Evolutionary conservation across 768 basidiomycete genomes (phyloP).

Genomic region (Tricholoma hemisulphureum): DNA sequence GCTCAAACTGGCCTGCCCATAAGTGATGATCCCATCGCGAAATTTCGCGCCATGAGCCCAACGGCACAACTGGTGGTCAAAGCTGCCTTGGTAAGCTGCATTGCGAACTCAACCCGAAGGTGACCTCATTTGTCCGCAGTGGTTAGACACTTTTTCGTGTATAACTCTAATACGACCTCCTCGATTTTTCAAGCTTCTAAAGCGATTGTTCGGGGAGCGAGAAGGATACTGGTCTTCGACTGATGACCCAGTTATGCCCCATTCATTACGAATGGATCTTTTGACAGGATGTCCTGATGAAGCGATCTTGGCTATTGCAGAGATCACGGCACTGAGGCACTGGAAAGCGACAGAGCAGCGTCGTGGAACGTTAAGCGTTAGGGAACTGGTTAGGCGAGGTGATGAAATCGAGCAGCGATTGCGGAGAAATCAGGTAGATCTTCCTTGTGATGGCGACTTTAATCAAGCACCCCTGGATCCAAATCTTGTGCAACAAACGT

Average conservation of each 20-base stretch:
- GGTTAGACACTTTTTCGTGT: slow-evolving; percentile 75
- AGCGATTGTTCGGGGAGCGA: slow-evolving; percentile 56
- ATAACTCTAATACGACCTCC: slow-evolving; percentile 60
- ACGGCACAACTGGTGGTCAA: slow-evolving; percentile 63
- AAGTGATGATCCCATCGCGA: slow-evolving; percentile 63
- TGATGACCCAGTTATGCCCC: slow-evolving; percentile 31
- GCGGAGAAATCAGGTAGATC: slow-evolving; percentile 39
- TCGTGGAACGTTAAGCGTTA: slow-evolving; percentile 66
- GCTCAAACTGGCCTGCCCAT: slow-evolving; percentile 59
- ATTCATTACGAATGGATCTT: slow-evolving; percentile 59
- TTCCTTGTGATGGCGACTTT: slow-evolving; percentile 31
- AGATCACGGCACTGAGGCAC: slow-evolving; percentile 66
- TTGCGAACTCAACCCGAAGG: neutral
- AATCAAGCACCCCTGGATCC: slow-evolving; percentile 40
- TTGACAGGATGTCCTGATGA: slow-evolving; percentile 80
- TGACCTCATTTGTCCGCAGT: slow-evolving; percentile 42
- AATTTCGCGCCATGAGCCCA: slow-evolving; percentile 53
- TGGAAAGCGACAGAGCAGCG: slow-evolving; percentile 70
- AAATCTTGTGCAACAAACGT: slow-evolving; percentile 28
- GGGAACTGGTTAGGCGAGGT: slow-evolving; percentile 73
- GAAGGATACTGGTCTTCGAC: slow-evolving; percentile 46
- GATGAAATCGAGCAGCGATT: slow-evolving; percentile 69
- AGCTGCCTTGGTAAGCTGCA: slow-evolving; percentile 63
- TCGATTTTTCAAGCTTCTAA: slow-evolving; percentile 64
- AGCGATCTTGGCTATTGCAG: slow-evolving; percentile 71